Conservation (phyloP, 352 stramenopile species). For the Pythium scleroteichum region DNA sequence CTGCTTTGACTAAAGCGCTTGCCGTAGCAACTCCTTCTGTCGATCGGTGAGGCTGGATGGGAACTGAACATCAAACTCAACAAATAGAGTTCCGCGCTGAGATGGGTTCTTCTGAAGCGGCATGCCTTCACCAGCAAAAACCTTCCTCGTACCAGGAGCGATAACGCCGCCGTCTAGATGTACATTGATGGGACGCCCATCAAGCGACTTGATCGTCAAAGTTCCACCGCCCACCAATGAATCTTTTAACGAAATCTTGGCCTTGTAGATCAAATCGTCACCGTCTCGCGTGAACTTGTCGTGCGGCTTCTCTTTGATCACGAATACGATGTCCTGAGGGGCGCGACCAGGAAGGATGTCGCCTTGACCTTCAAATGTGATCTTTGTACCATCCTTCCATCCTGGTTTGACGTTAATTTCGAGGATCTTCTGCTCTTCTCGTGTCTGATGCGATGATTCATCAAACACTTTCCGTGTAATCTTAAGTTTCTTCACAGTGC, state of each 20-base stretch:
- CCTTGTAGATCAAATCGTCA: conserved; percentile 94
- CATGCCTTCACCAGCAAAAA: conserved; percentile 96
- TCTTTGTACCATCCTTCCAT: conserved; percentile 95
- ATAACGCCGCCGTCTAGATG: conserved; percentile 88
- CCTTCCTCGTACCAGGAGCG: conserved; percentile 89
- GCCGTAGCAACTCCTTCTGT: conserved; percentile 72
- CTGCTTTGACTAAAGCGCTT: conserved; percentile 54
- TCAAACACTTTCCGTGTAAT: conserved; percentile 93
- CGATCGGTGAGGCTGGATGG: conserved; percentile 84
- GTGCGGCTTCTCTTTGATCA: conserved; percentile 92
- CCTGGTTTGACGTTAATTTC: conserved; percentile 96
- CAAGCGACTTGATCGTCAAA: conserved; percentile 92
- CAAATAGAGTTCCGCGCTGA: conserved; percentile 92
- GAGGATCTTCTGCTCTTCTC: conserved; percentile 94
- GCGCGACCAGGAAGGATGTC: conserved; percentile 90
- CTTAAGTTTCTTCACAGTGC: conserved; percentile 92
- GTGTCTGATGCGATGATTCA: conserved; percentile 75
- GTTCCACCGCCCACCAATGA: conserved; percentile 92
- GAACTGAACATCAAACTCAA: conserved; percentile 98
- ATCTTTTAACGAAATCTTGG: conserved; percentile 95
- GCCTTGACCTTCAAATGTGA: conserved; percentile 95
- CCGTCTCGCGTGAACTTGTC: conserved; percentile 93
- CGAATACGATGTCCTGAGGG: conserved; percentile 95
- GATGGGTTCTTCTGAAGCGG: conserved; percentile 81
- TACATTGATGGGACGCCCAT: conserved; percentile 91